Conservation (phyloP, 768 basidiomycete genomes). For the Auriculariales sp. region DNA sequence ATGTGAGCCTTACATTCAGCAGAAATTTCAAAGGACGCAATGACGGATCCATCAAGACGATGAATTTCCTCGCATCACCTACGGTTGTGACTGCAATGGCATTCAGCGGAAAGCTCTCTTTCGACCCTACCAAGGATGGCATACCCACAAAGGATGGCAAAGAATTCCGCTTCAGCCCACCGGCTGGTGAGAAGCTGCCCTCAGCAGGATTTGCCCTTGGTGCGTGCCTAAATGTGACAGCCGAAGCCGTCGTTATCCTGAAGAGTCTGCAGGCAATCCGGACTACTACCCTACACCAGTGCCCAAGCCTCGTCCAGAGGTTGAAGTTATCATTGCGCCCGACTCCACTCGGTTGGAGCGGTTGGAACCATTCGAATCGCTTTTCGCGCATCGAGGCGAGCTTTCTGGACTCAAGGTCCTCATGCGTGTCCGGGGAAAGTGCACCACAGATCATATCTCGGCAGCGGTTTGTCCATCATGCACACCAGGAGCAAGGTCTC, state of each 20-base stretch:
- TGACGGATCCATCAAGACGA: constrained; percentile 84
- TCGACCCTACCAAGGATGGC: constrained; percentile 82
- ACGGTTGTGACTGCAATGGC: constrained; percentile 96
- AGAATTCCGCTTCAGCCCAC: constrained; percentile 73
- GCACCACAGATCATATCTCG: constrained; percentile 97
- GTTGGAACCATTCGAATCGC: constrained; percentile 71
- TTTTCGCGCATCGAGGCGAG: constrained; percentile 60
- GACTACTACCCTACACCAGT: constrained; percentile 63
- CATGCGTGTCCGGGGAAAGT: constrained; percentile 91
- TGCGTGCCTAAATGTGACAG: constrained; percentile 10
- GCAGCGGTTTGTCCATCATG: constrained; percentile 52
- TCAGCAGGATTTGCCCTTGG: constrained; percentile 67
- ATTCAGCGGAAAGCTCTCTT: constrained; percentile 84
- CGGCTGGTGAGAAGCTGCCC: constrained; percentile 75
- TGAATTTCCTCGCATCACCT: constrained; percentile 97
- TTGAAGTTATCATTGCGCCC: constrained; percentile 60
- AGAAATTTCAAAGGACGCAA: constrained; percentile 88
- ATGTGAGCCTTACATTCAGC: neutral
- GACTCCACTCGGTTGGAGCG: constrained; percentile 77
- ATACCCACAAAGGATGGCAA: constrained; percentile 53
- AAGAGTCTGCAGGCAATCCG: constrained; percentile 18
- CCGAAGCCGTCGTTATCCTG: constrained; percentile 6
- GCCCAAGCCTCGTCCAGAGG: constrained; percentile 63
- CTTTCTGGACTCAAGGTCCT: constrained; percentile 71
- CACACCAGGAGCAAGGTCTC: neutral